Evolutionary conservation across 768 basidiomycete species (phyloP).

Genomic region (Cystoderma amianthinum): DNA sequence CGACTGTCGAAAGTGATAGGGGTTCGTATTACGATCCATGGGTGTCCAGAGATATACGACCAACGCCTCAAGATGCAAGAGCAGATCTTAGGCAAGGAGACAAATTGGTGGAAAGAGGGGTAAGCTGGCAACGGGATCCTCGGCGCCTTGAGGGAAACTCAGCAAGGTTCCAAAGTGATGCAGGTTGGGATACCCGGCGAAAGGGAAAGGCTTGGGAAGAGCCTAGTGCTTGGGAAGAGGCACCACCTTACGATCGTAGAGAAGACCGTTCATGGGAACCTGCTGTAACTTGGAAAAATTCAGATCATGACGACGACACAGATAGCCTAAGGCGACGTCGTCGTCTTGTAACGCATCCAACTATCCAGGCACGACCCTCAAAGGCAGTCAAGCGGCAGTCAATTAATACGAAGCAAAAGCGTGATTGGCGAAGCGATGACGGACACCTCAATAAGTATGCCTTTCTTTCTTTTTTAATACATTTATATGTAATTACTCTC

Average conservation of each 20-base stretch:
- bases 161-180: conserved; percentile 34
- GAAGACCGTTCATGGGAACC: conserved; percentile 71
- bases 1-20: not conserved
- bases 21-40: conserved; percentile 7
- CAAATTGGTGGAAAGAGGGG: conserved; percentile 22
- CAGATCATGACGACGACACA: conserved; percentile 31
- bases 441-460: conserved; percentile 72
- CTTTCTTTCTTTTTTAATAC: conserved; percentile 1
- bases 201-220: conserved; percentile 34
- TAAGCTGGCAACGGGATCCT: conserved; percentile 27
- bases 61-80: conserved; percentile 22
- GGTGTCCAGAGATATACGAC: conserved; percentile 15
- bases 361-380: conserved; percentile 19
- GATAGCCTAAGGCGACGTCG: too few relatives aligned
- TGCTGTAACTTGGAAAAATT: conserved; percentile 58
- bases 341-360: conserved; percentile 28
- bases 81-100: conserved; percentile 17
- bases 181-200: conserved; percentile 49
- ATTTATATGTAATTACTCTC: conserved; percentile 5
- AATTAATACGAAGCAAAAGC: conserved; percentile 30
- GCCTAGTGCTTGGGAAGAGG: conserved; percentile 16
- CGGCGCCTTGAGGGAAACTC: conserved; percentile 31
- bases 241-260: conserved; percentile 10
- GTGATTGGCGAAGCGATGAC: conserved; percentile 55
- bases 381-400: conserved; percentile 23